Percentiles rank a stretch among this genome's conserved stretches.
These are phyloP conservation scores for Artomyces pyxidatus DNA, from an alignment of 768 basidiomycete species.

Conservation along the genomic window DNA sequence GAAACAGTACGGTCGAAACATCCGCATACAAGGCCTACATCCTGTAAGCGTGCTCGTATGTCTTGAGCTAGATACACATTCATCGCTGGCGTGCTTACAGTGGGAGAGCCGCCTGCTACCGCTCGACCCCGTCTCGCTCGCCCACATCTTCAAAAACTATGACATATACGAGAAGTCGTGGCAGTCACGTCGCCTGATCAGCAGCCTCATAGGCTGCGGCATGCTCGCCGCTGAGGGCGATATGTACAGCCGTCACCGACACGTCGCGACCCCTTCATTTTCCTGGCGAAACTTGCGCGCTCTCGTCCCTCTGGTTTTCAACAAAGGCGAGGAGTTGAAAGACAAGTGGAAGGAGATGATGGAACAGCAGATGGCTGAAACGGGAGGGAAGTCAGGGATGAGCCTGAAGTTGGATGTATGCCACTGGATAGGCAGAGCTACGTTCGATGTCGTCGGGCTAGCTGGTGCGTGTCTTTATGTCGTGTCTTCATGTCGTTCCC, in stretches of 20 bases:
- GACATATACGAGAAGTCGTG: conserved; percentile 76
- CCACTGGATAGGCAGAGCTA: conserved; percentile 71
- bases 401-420: conserved; percentile 55
- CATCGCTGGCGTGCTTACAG: conserved; percentile 25
- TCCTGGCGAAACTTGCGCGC: conserved; percentile 65
- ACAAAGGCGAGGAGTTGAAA: conserved; percentile 52
- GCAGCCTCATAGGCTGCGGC: conserved; percentile 70
- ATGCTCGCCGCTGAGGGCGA: conserved; percentile 73
- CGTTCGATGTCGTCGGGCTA: conserved; percentile 86
- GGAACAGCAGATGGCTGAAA: conserved; percentile 22
- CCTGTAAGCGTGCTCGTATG: conserved; percentile 41
- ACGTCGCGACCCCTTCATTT: conserved; percentile 68
- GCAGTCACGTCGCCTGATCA: conserved; percentile 66
- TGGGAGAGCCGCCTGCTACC: conserved; percentile 75
- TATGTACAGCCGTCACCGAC: conserved; percentile 69
- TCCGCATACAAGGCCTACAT: conserved; percentile 57
- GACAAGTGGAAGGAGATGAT: conserved; percentile 50
- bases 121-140: conserved; percentile 65
- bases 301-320: conserved; percentile 60
- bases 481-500: background rate
- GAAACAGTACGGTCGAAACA: conserved; percentile 54
- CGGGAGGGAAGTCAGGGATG: conserved; percentile 7
- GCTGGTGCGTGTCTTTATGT: conserved; percentile 43
- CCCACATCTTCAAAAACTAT: conserved; percentile 70
- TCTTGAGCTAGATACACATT: background rate